A percentile compares a stretch with the other conserved stretches of the same genome.
Conservation (phyloP, 768 basidiomycete genomes). For the Suillus fuscotomentosus region DNA sequence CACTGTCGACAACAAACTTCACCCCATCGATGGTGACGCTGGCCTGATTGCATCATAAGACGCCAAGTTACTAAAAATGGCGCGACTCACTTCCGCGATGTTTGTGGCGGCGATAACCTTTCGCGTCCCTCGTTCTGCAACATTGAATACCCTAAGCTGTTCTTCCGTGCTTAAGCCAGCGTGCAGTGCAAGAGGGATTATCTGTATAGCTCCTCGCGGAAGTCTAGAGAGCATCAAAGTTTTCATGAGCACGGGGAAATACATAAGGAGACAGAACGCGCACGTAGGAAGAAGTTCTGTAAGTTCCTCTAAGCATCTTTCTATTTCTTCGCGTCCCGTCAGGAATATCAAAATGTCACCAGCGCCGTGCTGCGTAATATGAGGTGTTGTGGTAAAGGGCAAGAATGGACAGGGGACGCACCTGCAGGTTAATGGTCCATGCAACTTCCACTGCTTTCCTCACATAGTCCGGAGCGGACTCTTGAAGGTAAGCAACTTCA, state of each 20-base stretch:
- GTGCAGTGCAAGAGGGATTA: constrained; percentile 77
- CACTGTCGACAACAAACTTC: constrained; percentile 90
- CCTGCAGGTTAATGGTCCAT: constrained; percentile 81
- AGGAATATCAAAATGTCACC: constrained; percentile 95
- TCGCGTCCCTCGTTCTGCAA: constrained; percentile 68
- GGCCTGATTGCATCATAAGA: constrained; percentile 47
- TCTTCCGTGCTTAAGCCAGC: constrained; percentile 88
- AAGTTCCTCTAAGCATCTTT: constrained; percentile 78
- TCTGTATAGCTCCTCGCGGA: constrained; percentile 50
- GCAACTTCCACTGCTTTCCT: constrained; percentile 78
- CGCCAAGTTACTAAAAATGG: background rate
- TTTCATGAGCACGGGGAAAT: constrained; percentile 6
- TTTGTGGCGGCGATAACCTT: constrained; percentile 95
- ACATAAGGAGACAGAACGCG: constrained; percentile 1
- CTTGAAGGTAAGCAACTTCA: constrained; percentile 82
- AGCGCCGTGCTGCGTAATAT: constrained; percentile 55
- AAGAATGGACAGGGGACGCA: constrained; percentile 27
- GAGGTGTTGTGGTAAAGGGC: background rate
- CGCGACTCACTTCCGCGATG: constrained; percentile 76
- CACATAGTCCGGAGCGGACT: constrained; percentile 80
- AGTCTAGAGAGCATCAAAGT: constrained; percentile 34
- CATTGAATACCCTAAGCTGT: constrained; percentile 83
- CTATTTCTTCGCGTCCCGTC: constrained; percentile 96
- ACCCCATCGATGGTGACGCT: constrained; percentile 97
- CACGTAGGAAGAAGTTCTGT: constrained; percentile 77